Base-by-base conservation (phyloP, 2,329 filamentous ascomycete species). In the Malbranchea zuffiana region DNA sequence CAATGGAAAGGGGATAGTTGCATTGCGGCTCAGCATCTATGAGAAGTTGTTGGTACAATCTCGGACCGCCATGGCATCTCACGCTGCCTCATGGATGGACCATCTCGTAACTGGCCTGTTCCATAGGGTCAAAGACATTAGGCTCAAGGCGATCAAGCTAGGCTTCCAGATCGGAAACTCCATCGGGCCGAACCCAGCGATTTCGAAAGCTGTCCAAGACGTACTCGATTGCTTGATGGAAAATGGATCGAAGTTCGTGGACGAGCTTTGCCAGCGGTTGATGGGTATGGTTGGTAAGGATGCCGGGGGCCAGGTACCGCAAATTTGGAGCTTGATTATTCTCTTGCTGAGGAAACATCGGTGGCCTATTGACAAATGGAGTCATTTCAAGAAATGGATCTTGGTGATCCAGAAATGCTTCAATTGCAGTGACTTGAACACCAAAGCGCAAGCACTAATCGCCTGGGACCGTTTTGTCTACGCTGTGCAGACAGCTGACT, bases 391-490 rank as follows among this genome's bases (percentile, higher is more conserved):
- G 18, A 68, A 72, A 4, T 95, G 85, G 82, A 66, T 95, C 5
- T 70, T 72, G 20, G 70, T 94, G 6, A 78, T 93, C 12, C 81
- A 94, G 50, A 71, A 70, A 44, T 90, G 84, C 51, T 85, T 96
- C 59, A 93, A 93, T 53, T 80, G 76, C 47, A 72, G 73, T 35
- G 84, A 94, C 44, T 62, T 70, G 3, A 63, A 70, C 29, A 81
- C 79, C 29, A 84, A 80, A 49, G 67, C 75, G 10, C 78, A 92
- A 50, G 83, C 87, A 15, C 85, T 88, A 50, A 65, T 78, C 39
- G 86, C 86, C 1, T 95, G 88, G 83, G 84, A 82, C 48, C 79
- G 82, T 36, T 75, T 95, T 29, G 73, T 90, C 13, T 93, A 80
- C 53, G 73, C 78, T 5, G 69, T 84, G 11, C 72, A 79, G 37